Base-by-base conservation (phyloP, 2,329 filamentous ascomycete species). In the Chaetothyriales sp. region DNA sequence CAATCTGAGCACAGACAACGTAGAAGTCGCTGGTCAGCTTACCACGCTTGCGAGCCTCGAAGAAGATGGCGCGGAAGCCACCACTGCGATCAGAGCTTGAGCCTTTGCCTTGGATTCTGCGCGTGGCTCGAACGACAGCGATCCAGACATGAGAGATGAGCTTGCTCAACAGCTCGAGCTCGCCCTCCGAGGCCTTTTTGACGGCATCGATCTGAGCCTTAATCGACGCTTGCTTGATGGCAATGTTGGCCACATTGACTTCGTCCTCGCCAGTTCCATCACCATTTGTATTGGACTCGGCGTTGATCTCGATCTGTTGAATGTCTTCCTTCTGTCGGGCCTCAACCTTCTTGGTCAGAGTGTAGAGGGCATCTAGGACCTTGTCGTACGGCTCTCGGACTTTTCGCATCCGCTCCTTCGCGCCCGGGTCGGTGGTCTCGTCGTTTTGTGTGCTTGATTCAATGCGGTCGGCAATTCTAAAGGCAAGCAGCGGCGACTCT, bases 141-240 rank as follows among this genome's bases (percentile, higher is more conserved):
- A 96, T 93, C 92, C 92, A 98, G 3, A 88, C 83, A 61, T 87
- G 89, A 0, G 92, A 94, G 50, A 98, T 82, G 1, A 86, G 90
- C 60, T 84, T 82, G 43, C 84, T 90, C 19, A 96, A 75, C 15
- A 84, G 73, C 25, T 83, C 80, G 32, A 82, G 80, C 62, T 95
- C 86, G 4, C 77, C 76, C 6, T 79, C 77, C 62, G 85, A 84
- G 9, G 80, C 80, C 53, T 84, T 77, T 61, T 75, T 73, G 44
- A 80, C 72, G 5, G 73, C 72, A 49, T 78, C 72, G 44, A 81
- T 72, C 58, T 80, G 75, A 18, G 66, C 65, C 39, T 74, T 68
- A 52, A 77, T 73, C 19, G 73, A 70, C 2, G 73, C 72, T 52
- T 78, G 73, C 56, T 73, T 75, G 15, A 70, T 68, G 50, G 71